phyloP scores from a whole-genome alignment of 2,329 filamentous ascomycete species.

The Penicillium nordicum region DNA sequence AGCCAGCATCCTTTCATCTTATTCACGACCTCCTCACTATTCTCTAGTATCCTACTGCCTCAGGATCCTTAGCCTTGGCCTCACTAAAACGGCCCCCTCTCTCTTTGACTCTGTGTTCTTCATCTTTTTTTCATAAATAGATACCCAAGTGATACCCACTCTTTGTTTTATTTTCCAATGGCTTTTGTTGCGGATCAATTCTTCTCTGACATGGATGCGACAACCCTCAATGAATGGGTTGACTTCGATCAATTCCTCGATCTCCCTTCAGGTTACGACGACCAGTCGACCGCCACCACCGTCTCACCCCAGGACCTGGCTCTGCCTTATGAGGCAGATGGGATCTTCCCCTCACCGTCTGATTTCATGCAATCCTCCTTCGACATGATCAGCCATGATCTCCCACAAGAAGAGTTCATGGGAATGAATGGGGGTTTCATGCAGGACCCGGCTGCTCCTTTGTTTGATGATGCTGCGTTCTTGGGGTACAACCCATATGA shows the following conservation, averaged over 20 bases:
- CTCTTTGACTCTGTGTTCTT: not conserved
- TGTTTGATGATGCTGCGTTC: conserved; percentile 16
- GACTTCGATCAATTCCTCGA: conserved; percentile 38
- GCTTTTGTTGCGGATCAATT: conserved; percentile 26
- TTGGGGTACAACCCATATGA: conserved; percentile 18
- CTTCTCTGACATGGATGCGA: conserved; percentile 22
- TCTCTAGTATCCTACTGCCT: not conserved
- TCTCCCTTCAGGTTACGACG: conserved; percentile 27
- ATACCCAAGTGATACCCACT: conserved; percentile 8
- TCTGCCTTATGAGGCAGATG: conserved; percentile 26
- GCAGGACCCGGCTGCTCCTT: conserved; percentile 11
- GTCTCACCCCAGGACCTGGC: conserved; percentile 30
- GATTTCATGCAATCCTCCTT: conserved; percentile 22
- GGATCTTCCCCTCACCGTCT: conserved; percentile 20
- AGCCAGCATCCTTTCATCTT: conserved; percentile 5
- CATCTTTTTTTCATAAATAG: not conserved
- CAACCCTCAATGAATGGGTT: conserved; percentile 28
- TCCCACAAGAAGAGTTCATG: conserved; percentile 17
- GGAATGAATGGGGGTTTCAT: conserved; percentile 19
- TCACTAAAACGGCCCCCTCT: not conserved
- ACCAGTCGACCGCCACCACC: conserved; percentile 30
- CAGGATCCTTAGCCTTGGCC: not conserved
- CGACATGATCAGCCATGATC: conserved; percentile 24
- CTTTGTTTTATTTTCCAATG: conserved; percentile 19
- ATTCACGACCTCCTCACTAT: not conserved